Conservation (phyloP, 768 basidiomycete genomes). For the Rhodocollybia butyracea region DNA sequence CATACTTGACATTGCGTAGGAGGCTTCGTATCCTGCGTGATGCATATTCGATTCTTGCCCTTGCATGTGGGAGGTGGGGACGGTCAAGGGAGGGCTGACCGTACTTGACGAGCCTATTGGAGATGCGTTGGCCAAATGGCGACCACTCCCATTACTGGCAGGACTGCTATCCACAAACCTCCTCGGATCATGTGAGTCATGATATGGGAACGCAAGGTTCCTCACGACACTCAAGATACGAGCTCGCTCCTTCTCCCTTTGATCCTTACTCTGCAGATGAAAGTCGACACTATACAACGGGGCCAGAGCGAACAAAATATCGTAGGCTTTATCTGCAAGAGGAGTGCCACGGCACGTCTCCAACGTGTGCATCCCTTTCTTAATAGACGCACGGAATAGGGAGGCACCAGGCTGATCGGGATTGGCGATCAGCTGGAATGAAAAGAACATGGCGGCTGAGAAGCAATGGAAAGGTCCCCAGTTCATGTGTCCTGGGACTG, state of each 20-base stretch:
- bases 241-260: slow-evolving; percentile 57
- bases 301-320: slow-evolving; percentile 66
- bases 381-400: slow-evolving; percentile 73
- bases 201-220: slow-evolving; percentile 80
- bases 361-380: slow-evolving; percentile 61
- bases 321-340: slow-evolving; percentile 72
- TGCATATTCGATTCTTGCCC: slow-evolving; percentile 2
- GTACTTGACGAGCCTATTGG: slow-evolving; percentile 57
- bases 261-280: slow-evolving; percentile 42
- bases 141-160: slow-evolving; percentile 39
- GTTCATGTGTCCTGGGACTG: slow-evolving; percentile 80
- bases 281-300: slow-evolving; percentile 73
- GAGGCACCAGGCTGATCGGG: slow-evolving; percentile 78
- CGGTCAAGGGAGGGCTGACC: slow-evolving; percentile 51
- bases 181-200: slow-evolving; percentile 58
- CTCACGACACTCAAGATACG: slow-evolving; percentile 64
- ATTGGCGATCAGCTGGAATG: slow-evolving; percentile 81
- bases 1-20: slow-evolving; percentile 22
- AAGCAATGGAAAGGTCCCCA: slow-evolving; percentile 85
- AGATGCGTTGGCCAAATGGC: slow-evolving; percentile 43
- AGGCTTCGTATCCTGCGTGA: slow-evolving; percentile 2
- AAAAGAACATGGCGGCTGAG: slow-evolving; percentile 87
- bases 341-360: slow-evolving; percentile 62
- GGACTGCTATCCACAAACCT: slow-evolving; percentile 47
- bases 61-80: slow-evolving; percentile 28